Base-by-base conservation (phyloP, 2,329 filamentous ascomycete species). In the Paecilomyces variotii region DNA sequence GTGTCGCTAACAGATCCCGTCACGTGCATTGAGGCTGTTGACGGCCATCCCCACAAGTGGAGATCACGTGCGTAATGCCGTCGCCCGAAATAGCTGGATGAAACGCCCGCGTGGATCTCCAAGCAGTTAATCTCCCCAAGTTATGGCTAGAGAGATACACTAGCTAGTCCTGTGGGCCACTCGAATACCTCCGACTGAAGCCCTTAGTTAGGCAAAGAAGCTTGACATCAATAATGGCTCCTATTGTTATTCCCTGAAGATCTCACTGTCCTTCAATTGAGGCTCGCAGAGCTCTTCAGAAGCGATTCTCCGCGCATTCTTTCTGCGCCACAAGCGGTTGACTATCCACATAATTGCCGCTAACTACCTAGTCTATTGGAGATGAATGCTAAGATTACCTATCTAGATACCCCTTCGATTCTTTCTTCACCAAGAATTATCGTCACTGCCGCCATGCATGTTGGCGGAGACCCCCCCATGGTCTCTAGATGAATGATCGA, bases 1-100 rank as follows among this genome's bases (percentile, higher is more conserved):
- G 71, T 73, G 72, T 72, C 71, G 70, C 70, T 74, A 72, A 72
- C 68, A 65, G 56, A 57, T 57, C 56, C 9, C 5, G 62, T 72
- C 71, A 73, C 71, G 70, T 73, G 71, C 68, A 57, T 59, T 59
- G 65, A 66, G 63, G 63, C 62, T 58, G 39, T 56, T 52, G 56
- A 26, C 39, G 30, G 54, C 30, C 24, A 14, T 52, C 26, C 19
- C 39, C 39, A 45, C 39, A 45, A n/a, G 39, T 45, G 39, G 39
- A 45, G 39, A 45, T 45, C 39, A 45, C 39, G 39, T 45, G 39
- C 5, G 39, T 45, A 45, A 4, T n/a, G 39, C 14, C 35, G 19
- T 9, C 14, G 10, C 39, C 39, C 39, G 39, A 45, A 45, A 45
- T 45, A 45, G 39, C n/a, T 19, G n/a, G 19, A 45, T 45, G 39